These are phyloP conservation scores for Hymenoscyphus salicellus DNA, from an alignment of 2,329 filamentous ascomycete genomes.

Conservation along the genomic window DNA sequence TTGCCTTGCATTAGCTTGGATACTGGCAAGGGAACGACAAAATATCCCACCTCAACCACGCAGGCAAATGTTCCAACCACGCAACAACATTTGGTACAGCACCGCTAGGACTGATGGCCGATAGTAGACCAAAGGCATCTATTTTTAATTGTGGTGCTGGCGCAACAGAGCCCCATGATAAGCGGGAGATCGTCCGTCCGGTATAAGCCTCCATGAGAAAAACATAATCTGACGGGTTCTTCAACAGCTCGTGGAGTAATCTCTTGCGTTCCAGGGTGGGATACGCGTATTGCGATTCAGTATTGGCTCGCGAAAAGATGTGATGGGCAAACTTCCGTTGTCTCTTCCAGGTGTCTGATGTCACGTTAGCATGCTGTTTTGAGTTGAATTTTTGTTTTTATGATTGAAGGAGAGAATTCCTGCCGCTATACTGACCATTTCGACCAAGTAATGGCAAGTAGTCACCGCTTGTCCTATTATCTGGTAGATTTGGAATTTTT, in stretches of 20 bases:
- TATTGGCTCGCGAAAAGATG: constrained; percentile 42
- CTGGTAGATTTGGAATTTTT: constrained; percentile 46
- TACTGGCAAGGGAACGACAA: background rate
- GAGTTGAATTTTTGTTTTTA: background rate
- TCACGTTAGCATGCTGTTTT: constrained; percentile 5
- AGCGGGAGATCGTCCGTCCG: constrained; percentile 44
- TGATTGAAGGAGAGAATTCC: too few species aligned
- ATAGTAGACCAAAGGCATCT: constrained; percentile 46
- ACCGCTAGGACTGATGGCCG: constrained; percentile 46
- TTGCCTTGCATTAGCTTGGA: background rate
- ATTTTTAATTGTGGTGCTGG: constrained; percentile 42
- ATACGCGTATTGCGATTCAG: constrained; percentile 42
- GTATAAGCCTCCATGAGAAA: constrained; percentile 50
- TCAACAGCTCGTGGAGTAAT: constrained; percentile 42
- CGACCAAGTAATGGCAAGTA: constrained; percentile 46
- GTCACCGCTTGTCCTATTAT: constrained; percentile 47
- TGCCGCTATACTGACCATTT: constrained; percentile 37
- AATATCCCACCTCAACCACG: constrained; percentile 31
- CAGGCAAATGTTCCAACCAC: constrained; percentile 43
- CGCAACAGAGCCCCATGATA: constrained; percentile 46
- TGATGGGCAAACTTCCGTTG: constrained; percentile 46
- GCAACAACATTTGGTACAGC: constrained; percentile 47
- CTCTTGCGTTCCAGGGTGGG: constrained; percentile 40
- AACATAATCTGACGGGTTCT: constrained; percentile 42
- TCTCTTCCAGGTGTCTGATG: constrained; percentile 47